A percentile compares a stretch with the other conserved stretches of the same genome.
phyloP scores from a whole-genome alignment of 768 basidiomycete species.

The Arthromyces matolae region DNA sequence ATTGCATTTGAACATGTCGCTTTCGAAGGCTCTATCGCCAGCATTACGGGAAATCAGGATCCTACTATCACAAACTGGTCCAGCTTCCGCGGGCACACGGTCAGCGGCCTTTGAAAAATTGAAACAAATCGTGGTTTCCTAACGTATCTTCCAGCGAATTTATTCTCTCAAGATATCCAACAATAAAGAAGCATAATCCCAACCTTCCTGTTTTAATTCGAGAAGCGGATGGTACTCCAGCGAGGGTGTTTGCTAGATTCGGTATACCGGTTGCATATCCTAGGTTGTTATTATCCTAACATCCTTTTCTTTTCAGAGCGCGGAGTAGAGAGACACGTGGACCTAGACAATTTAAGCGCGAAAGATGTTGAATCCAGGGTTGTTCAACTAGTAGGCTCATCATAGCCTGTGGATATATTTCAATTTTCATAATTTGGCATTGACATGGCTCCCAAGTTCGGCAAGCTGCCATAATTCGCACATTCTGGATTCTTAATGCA shows the following conservation, averaged over 20 bases:
- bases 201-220: slow-evolving; percentile 82
- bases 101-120: slow-evolving; percentile 27
- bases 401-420: slow-evolving; percentile 12
- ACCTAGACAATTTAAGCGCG: slow-evolving; percentile 71
- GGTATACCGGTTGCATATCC: slow-evolving; percentile 46
- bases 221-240: slow-evolving; percentile 76
- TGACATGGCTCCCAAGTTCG: not conserved
- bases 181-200: slow-evolving; percentile 79
- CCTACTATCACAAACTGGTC: slow-evolving; percentile 72
- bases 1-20: slow-evolving; percentile 47
- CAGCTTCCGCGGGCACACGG: slow-evolving; percentile 79
- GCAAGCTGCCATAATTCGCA: too few relatives aligned
- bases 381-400: slow-evolving; percentile 54
- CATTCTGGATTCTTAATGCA: too few relatives aligned
- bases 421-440: slow-evolving; percentile 1
- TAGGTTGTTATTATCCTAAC: slow-evolving; percentile 8
- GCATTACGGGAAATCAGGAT: slow-evolving; percentile 78
- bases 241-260: slow-evolving; percentile 80
- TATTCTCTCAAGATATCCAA: slow-evolving; percentile 67
- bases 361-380: slow-evolving; percentile 71
- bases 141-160: slow-evolving; percentile 56
- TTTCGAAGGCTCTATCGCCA: slow-evolving; percentile 73
- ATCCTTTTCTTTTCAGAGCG: slow-evolving; percentile 46
- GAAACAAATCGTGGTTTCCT: slow-evolving; percentile 1
- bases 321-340: slow-evolving; percentile 77